Percentiles rank a stretch among this genome's conserved stretches.
Evolutionary conservation across 2,329 filamentous ascomycete species (phyloP).

Genomic region (Pyricularia sp.): DNA sequence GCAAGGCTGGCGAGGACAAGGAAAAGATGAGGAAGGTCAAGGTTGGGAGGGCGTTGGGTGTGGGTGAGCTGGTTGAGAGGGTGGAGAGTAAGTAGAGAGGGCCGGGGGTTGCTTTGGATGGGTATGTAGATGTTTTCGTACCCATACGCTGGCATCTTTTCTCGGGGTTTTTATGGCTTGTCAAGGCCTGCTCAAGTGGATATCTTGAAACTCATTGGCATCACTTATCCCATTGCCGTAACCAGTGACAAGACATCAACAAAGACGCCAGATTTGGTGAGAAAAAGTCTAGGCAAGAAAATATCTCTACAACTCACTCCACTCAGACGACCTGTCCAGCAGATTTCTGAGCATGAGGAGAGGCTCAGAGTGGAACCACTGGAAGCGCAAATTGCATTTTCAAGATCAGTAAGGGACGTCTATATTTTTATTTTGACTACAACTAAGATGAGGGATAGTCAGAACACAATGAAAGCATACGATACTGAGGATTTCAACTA

Average conservation of each 20-base stretch:
- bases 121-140: neutral
- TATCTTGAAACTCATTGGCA: neutral
- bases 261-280: neutral
- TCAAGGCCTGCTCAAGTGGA: too few relatives aligned
- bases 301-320: neutral
- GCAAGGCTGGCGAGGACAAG: conserved; percentile 17
- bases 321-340: neutral
- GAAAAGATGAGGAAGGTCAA: conserved; percentile 71
- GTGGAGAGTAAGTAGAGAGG: conserved; percentile 37
- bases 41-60: conserved; percentile 67
- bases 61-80: conserved; percentile 64
- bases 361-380: too few relatives aligned
- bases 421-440: too few relatives aligned
- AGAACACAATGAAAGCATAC: too few relatives aligned
- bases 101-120: neutral
- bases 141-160: neutral
- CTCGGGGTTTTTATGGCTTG: neutral
- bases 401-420: too few relatives aligned
- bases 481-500: too few relatives aligned
- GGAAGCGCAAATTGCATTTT: too few relatives aligned
- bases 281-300: neutral
- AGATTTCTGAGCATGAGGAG: too few relatives aligned
- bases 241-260: neutral
- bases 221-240: neutral
- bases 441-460: too few relatives aligned